These are phyloP conservation scores for Thraustochytrium striatum DNA, from an alignment of 352 stramenopile species.

Conservation along the genomic window DNA sequence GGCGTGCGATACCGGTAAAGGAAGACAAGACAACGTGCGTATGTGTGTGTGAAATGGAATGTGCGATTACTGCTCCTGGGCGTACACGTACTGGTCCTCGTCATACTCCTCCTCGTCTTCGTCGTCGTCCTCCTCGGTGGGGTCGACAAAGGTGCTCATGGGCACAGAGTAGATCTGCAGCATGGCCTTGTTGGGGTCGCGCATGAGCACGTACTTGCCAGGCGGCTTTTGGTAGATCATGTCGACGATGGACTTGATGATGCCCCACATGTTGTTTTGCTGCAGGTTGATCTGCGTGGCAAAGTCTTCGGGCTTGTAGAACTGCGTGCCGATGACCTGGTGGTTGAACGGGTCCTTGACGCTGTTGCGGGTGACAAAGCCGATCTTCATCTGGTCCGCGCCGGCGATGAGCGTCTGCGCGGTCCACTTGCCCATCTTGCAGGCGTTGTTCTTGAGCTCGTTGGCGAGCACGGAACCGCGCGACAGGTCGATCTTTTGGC, in stretches of 20 bases:
- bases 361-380: constrained; percentile 86
- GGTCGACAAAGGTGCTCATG: background rate
- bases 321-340: constrained; percentile 89
- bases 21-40: no score
- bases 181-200: constrained; percentile 95
- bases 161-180: constrained; percentile 93
- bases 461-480: constrained; percentile 91
- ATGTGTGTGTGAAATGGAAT: no score
- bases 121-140: constrained; percentile 74
- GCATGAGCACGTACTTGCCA: constrained; percentile 97
- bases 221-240: constrained; percentile 87
- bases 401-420: constrained; percentile 89
- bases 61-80: constrained; percentile 58
- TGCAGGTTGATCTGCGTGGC: constrained; percentile 93
- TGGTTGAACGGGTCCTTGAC: constrained; percentile 92
- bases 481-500: constrained; percentile 95
- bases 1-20: no score
- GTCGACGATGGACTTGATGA: constrained; percentile 86
- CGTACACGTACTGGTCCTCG: constrained; percentile 58
- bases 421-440: constrained; percentile 96
- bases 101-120: constrained; percentile 69
- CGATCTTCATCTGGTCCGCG: constrained; percentile 95
- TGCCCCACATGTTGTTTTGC: constrained; percentile 96
- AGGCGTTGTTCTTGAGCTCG: constrained; percentile 98
- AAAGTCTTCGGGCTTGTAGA: constrained; percentile 93